phyloP scores from a whole-genome alignment of 2,329 filamentous ascomycete species.

The Phaeophleospora eucalypticola region DNA sequence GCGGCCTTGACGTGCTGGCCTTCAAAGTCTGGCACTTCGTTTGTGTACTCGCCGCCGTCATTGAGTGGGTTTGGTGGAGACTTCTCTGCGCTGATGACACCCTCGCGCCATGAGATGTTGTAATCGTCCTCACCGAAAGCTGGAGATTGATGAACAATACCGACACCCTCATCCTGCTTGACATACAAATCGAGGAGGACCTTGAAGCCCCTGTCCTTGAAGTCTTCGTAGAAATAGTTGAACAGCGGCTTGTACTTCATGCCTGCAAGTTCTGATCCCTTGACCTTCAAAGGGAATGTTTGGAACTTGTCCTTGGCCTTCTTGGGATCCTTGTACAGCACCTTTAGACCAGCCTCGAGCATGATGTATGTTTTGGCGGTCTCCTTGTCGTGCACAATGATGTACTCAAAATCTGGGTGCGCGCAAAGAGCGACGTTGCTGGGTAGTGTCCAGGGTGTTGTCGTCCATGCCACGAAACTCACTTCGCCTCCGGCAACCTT shows the following conservation, averaged over 20 bases:
- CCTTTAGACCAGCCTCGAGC: constrained; percentile 73
- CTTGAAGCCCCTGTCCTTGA: constrained; percentile 77
- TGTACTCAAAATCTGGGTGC: constrained; percentile 78
- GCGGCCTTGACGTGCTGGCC: constrained; percentile 88
- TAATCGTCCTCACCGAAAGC: constrained; percentile 97
- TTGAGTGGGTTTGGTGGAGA: constrained; percentile 90
- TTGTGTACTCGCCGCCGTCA: constrained; percentile 73
- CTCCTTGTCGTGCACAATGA: constrained; percentile 79
- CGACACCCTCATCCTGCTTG: constrained; percentile 83
- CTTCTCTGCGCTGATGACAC: constrained; percentile 71
- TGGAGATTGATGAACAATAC: constrained; percentile 89
- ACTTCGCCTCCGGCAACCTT: constrained; percentile 49
- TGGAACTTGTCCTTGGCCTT: constrained; percentile 93
- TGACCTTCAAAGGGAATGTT: constrained; percentile 66
- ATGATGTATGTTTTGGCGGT: constrained; percentile 81
- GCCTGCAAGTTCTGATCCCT: constrained; percentile 78
- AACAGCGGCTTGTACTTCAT: constrained; percentile 90
- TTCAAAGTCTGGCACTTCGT: constrained; percentile 71
- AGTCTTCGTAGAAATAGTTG: constrained; percentile 83
- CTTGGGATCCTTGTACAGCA: constrained; percentile 90
- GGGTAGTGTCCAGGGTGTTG: constrained; percentile 81
- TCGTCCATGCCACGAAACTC: constrained; percentile 81
- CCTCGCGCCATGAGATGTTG: constrained; percentile 69
- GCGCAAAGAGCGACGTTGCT: constrained; percentile 74
- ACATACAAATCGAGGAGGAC: constrained; percentile 83